Evolutionary conservation across 805 yeast genomes (phyloP), one percentile per base, ranked within the genome.

Genomic region (Saturnispora saitoi): DNA sequence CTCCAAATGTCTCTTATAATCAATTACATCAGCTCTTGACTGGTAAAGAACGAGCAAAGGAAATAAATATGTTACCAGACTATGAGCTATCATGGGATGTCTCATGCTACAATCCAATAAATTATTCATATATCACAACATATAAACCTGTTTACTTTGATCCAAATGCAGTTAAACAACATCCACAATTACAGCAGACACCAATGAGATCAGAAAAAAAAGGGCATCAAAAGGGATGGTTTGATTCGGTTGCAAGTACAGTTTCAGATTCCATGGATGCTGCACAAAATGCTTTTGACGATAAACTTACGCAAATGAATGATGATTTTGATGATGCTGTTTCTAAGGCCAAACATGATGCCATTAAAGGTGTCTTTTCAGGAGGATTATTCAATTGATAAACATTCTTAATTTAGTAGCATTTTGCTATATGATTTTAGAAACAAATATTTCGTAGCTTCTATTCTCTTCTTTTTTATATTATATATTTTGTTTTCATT

Each of bases 21-120:
- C 95, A 86, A 52, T 70, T 93, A 46, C 82, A 84, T 50, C 48
- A 59, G 11, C 59, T 87, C 40, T 72, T 91, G 34, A 86, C 85
- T 4, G 97, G 97, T 1, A 82, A 81, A 0, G 77, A 78, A 47
- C 74, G 95, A 53, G 79, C 83, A 1, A 44, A 41, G 67, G 73
- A 42, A 4, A 19, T 71, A 82, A 43, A 50, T 4, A 10, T 44
- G 5, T 14, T 34, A 17, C 54, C 51, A 26, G 95, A 86, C 56
- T 76, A 81, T 46, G 71, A 69, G 19, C 63, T 83, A 48, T 84
- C 83, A 49, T 53, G 77, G 75, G 49, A 70, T 65, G 53, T 64
- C 2, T 66, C 70, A 12, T 69, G 70, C 5, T 65, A 65, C 54
- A 67, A 67, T 47, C 63, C 69, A 4, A 56, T 56, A 8, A 67